Base-by-base conservation (phyloP, 805 yeast genomes). In the Yarrowia deformans region DNA sequence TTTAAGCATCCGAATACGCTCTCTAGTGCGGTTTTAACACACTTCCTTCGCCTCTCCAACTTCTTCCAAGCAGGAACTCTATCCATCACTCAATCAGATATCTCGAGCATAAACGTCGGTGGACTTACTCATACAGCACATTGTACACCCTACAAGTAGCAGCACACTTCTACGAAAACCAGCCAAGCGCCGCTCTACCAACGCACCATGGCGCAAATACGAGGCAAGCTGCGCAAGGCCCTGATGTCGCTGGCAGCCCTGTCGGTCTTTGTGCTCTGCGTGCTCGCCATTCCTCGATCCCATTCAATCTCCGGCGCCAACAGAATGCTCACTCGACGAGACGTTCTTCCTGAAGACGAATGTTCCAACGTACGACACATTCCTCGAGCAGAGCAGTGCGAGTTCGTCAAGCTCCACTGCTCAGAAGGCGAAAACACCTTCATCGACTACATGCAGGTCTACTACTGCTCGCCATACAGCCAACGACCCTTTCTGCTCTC, bases 351-450 rank as follows among this genome's bases (percentile, higher is more conserved):
- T 2, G 66, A 32, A 43, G 52, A 60, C 3, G 66, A 60, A 37
- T 63, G 68, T 39, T 63, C 68, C 37, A 12, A 63, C 32, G 56
- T 63, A n/a, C 35, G 68, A 23, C 55, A 48, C 56, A 37, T 48
- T 16, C 56, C 68, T 0, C 39, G 45, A n/a, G 48, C 46, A 8
- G 43, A 63, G 12, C 68, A 79, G 69, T 84, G 87, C 71, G 72
- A 73, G 40, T 82, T 76, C 70, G 80, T 81, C n/a, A 70, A 49
- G 14, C 73, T 73, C 5, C 67, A 79, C 67, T 83, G 86, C 74
- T 69, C 69, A 23, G 71, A 71, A 13, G 79, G 75, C 6, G 73
- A 76, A 8, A 73, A 79, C 12, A 85, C 85, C 1, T 49, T 71
- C 7, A 55, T 83, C 70, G 76, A 82, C 73, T 84, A 83, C 71